Conservation (phyloP, 139 green algal species). For the Chlamydomonas incerta region DNA sequence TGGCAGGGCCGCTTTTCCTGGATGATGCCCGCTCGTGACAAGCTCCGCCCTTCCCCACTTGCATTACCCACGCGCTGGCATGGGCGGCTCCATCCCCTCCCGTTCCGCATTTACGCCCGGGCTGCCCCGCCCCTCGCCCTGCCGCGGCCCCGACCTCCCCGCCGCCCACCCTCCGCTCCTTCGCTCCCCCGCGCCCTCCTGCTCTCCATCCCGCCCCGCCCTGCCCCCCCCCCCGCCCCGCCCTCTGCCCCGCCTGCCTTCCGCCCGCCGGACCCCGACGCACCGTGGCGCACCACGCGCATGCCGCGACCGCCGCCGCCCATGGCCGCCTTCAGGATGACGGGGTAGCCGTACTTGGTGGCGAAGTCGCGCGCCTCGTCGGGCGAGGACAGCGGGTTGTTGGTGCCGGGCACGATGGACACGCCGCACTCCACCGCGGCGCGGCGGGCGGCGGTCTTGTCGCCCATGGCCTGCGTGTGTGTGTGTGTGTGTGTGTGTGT, state of each 20-base stretch:
- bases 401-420: slow-evolving; percentile 90
- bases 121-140: too few relatives aligned
- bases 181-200: too few relatives aligned
- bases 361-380: slow-evolving; percentile 84
- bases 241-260: not conserved
- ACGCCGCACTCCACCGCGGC: slow-evolving; percentile 85
- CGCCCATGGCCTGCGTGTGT: slow-evolving; percentile 81
- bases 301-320: slow-evolving; percentile 95
- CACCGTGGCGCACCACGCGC: slow-evolving; percentile 83
- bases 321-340: slow-evolving; percentile 97
- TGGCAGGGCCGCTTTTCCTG: too few relatives aligned
- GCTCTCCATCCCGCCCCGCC: too few relatives aligned
- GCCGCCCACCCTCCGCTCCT: too few relatives aligned
- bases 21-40: too few relatives aligned
- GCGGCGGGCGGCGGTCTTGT: slow-evolving; percentile 86
- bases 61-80: too few relatives aligned
- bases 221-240: not conserved
- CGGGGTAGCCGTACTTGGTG: slow-evolving; percentile 79
- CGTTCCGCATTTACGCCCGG: too few relatives aligned
- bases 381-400: slow-evolving; percentile 70
- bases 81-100: too few relatives aligned
- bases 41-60: too few relatives aligned
- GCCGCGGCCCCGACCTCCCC: too few relatives aligned
- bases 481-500: not conserved
- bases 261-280: not conserved